phyloP scores from a whole-genome alignment of 2,329 filamentous ascomycete genomes.

The Alternaria gansuensis region DNA sequence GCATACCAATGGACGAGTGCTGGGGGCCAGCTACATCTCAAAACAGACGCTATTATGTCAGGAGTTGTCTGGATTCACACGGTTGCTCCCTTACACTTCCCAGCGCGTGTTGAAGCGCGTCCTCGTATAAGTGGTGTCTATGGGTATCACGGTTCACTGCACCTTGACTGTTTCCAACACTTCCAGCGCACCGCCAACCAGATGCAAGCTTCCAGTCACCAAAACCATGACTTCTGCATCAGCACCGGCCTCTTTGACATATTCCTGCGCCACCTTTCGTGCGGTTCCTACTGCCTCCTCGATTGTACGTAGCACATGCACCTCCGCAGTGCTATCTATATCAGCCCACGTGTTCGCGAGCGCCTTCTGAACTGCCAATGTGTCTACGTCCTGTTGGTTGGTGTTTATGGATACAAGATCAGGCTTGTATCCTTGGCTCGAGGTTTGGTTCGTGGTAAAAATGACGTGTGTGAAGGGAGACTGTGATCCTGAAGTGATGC shows the following conservation, averaged over 20 bases:
- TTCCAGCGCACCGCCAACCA: constrained; percentile 81
- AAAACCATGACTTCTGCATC: constrained; percentile 67
- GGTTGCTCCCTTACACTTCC: not conserved
- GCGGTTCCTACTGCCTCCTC: constrained; percentile 72
- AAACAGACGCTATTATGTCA: not conserved
- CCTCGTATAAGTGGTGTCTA: constrained; percentile 11
- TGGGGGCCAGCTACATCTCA: not conserved
- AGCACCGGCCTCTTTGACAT: constrained; percentile 37
- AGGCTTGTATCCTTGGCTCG: constrained; percentile 67
- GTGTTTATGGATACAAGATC: constrained; percentile 71
- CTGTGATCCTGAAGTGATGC: constrained; percentile 35
- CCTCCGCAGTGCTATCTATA: constrained; percentile 53
- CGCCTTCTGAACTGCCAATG: constrained; percentile 71
- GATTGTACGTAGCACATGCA: constrained; percentile 70
- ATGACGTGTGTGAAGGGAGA: constrained; percentile 74
- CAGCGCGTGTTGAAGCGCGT: constrained; percentile 36
- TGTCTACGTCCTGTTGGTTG: constrained; percentile 65
- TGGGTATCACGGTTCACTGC: constrained; percentile 31
- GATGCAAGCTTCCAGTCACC: constrained; percentile 83
- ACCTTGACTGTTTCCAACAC: constrained; percentile 65
- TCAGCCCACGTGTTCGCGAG: constrained; percentile 67
- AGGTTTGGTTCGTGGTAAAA: constrained; percentile 82
- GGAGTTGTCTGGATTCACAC: not conserved
- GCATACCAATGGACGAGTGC: not conserved
- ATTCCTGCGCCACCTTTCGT: constrained; percentile 52